Conservation (phyloP, 148 eudicot genomes). For the Fagopyrum esculentum region DNA sequence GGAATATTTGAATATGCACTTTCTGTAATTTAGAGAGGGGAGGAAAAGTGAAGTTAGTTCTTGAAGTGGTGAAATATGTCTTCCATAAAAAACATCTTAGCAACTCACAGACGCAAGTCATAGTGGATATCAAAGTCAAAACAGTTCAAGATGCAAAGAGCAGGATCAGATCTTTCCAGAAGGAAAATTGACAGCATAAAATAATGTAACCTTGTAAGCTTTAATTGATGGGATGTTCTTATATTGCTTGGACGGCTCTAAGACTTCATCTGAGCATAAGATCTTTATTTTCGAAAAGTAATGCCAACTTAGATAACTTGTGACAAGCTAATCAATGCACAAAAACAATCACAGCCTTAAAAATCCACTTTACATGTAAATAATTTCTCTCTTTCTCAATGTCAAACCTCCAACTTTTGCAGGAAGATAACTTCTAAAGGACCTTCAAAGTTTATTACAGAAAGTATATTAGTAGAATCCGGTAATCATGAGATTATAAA, state of each 20-base stretch:
- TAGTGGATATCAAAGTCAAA: neutral
- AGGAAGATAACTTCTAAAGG: no score
- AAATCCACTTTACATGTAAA: no score
- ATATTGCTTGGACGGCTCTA: neutral
- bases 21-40: constrained; percentile 35
- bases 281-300: no score
- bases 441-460: no score
- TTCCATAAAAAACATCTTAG: neutral
- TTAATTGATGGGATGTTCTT: neutral
- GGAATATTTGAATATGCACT: constrained; percentile 89
- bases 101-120: neutral
- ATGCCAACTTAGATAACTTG: no score
- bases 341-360: no score
- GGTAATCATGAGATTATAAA: no score
- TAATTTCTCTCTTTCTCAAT: no score
- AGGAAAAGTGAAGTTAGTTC: constrained; percentile 11
- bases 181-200: neutral
- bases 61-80: neutral
- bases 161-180: neutral
- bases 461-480: no score
- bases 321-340: no score
- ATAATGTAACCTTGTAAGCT: neutral
- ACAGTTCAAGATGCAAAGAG: neutral
- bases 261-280: no score
- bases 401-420: no score